These are phyloP conservation scores for Wickerhamomyces tratensis DNA, from an alignment of 805 yeast genomes.

Conservation along the genomic window DNA sequence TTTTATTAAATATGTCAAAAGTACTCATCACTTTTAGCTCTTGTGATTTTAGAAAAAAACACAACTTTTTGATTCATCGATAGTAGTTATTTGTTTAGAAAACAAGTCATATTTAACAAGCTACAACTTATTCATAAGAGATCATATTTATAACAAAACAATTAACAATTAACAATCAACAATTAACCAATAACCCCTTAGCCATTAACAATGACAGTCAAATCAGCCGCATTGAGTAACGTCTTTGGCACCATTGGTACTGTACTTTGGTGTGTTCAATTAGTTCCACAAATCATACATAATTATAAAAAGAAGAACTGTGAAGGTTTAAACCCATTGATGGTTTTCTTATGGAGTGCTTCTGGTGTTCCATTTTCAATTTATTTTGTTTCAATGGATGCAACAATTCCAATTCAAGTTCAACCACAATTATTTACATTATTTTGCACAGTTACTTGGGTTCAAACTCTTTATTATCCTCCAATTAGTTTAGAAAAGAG, in stretches of 20 bases:
- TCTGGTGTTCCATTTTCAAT: slow-evolving; percentile 79
- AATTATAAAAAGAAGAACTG: slow-evolving; percentile 72
- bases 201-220: not conserved
- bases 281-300: slow-evolving; percentile 74
- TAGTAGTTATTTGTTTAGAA: too few species aligned
- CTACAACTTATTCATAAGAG: too few species aligned
- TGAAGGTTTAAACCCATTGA: slow-evolving; percentile 73
- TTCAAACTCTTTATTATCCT: slow-evolving; percentile 65
- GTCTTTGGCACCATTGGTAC: slow-evolving; percentile 85
- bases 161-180: not conserved
- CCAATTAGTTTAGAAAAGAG: slow-evolving; percentile 36
- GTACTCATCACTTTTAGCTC: too few species aligned
- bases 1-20: too few species aligned
- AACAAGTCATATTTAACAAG: too few species aligned
- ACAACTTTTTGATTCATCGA: too few species aligned
- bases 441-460: slow-evolving; percentile 58
- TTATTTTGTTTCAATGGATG: slow-evolving; percentile 65
- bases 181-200: too few species aligned
- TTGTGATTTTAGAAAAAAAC: too few species aligned
- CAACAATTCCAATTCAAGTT: slow-evolving; percentile 68
- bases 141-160: too few species aligned
- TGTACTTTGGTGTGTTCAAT: slow-evolving; percentile 84
- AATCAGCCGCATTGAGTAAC: slow-evolving; percentile 38
- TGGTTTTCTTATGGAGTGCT: slow-evolving; percentile 73
- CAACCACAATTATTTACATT: slow-evolving; percentile 82